Evolutionary conservation across 2,329 filamentous ascomycete genomes (phyloP).

Genomic region (Fusarium sp.): DNA sequence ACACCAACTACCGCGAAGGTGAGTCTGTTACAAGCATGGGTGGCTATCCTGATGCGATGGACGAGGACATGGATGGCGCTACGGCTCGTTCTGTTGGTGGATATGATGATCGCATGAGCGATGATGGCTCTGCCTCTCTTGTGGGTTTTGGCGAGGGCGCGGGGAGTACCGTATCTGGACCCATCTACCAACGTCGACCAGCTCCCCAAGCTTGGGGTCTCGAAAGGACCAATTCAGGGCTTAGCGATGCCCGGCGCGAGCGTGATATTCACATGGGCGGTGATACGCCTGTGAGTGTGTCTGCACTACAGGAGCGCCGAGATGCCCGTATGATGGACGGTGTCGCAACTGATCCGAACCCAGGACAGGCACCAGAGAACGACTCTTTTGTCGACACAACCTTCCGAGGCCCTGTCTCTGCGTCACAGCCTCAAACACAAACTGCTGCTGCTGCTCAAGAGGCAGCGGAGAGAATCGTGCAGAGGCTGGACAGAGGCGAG

Average conservation of each 20-base stretch:
- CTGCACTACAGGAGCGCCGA: constrained; percentile 62
- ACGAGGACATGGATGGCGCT: constrained; percentile 62
- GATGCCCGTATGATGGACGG: constrained; percentile 76
- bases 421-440: constrained; percentile 44
- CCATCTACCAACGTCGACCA: constrained; percentile 70
- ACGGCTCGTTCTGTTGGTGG: constrained; percentile 60
- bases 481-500: constrained; percentile 65
- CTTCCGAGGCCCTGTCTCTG: constrained; percentile 65
- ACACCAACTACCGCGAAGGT: constrained; percentile 68
- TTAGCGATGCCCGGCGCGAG: constrained; percentile 59
- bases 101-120: constrained; percentile 80
- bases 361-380: constrained; percentile 61
- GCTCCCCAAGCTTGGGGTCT: constrained; percentile 58
- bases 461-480: constrained; percentile 72
- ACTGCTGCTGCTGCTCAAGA: constrained; percentile 53
- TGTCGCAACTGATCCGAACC: constrained; percentile 66
- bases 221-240: constrained; percentile 63
- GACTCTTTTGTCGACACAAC: constrained; percentile 73
- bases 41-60: constrained; percentile 59
- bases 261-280: constrained; percentile 48
- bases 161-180: constrained; percentile 83
- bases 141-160: constrained; percentile 95
- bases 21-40: constrained; percentile 68
- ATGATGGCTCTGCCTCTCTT: constrained; percentile 83
- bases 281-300: constrained; percentile 59